These are phyloP conservation scores for Acer saccharum DNA, from an alignment of 345 rosid genomes.

Conservation along the genomic window DNA sequence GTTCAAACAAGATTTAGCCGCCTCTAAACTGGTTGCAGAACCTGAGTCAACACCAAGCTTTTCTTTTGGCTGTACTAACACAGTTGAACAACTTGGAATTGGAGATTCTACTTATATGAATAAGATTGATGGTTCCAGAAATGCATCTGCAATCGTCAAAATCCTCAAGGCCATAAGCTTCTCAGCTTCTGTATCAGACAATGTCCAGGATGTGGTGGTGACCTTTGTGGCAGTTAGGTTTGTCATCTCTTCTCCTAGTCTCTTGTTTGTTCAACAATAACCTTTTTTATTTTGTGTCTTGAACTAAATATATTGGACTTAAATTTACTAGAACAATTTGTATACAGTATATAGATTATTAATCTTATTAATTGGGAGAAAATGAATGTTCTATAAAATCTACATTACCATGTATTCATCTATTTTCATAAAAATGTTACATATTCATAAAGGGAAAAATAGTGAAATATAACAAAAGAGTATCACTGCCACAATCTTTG, in stretches of 20 bases:
- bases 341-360: not conserved
- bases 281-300: not conserved
- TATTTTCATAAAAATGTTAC: not conserved
- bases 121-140: slow-evolving; percentile 43
- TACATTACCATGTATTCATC: not conserved
- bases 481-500: not conserved
- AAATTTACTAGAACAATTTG: too few species aligned
- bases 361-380: not conserved
- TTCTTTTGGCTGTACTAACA: slow-evolving; percentile 44
- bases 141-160: slow-evolving; percentile 47
- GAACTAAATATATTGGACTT: not conserved
- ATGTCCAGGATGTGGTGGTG: slow-evolving; percentile 70
- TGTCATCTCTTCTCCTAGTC: slow-evolving; percentile 24
- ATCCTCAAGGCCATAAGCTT: slow-evolving; percentile 77
- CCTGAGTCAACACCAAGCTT: slow-evolving; percentile 44
- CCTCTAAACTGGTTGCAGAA: slow-evolving; percentile 30
- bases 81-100: slow-evolving; percentile 40
- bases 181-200: slow-evolving; percentile 59
- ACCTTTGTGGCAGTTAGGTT: slow-evolving; percentile 83
- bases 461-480: not conserved
- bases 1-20: slow-evolving; percentile 66
- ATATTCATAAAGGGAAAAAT: not conserved
- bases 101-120: slow-evolving; percentile 46
- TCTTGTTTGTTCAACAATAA: not conserved
- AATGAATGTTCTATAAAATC: not conserved